A percentile compares a stretch with the other conserved stretches of the same genome.
phyloP scores from a whole-genome alignment of 2,329 filamentous ascomycete species.

The Cordyceps cateniannulata region DNA sequence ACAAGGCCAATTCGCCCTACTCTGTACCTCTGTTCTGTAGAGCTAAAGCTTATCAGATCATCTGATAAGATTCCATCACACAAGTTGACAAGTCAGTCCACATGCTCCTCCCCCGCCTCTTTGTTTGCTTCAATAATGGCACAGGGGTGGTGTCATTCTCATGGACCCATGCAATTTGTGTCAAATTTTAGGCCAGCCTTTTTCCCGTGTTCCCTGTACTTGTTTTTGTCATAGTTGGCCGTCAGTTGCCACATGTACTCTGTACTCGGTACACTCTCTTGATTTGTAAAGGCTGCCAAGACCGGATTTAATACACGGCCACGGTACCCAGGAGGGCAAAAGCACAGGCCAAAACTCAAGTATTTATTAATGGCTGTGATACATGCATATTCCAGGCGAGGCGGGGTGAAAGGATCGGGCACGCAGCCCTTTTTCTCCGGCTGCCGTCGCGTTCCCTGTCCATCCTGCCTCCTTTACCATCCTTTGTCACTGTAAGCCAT shows the following conservation, averaged over 20 bases:
- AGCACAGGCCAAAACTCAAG: background rate
- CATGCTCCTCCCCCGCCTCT: background rate
- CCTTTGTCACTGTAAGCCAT: background rate
- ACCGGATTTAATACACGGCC: slow-evolving; percentile 6
- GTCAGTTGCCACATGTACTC: background rate
- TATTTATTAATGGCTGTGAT: background rate
- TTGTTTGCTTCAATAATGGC: background rate
- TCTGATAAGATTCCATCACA: slow-evolving; percentile 11
- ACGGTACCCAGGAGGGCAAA: background rate
- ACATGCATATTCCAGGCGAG: background rate
- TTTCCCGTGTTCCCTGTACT: background rate
- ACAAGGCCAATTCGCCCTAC: background rate
- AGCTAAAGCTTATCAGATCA: slow-evolving; percentile 11
- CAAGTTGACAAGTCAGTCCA: background rate
- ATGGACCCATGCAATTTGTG: background rate
- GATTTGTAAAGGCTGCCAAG: background rate
- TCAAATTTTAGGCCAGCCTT: background rate
- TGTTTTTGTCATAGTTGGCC: background rate
- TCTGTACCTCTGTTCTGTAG: background rate
- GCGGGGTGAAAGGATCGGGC: background rate
- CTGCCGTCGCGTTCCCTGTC: background rate
- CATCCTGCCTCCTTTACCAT: background rate
- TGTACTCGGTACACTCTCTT: background rate
- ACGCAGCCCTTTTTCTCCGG: background rate
- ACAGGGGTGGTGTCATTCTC: background rate